Evolutionary conservation across 345 rosid species (phyloP).

Genomic region (Capsella bursapastoris): DNA sequence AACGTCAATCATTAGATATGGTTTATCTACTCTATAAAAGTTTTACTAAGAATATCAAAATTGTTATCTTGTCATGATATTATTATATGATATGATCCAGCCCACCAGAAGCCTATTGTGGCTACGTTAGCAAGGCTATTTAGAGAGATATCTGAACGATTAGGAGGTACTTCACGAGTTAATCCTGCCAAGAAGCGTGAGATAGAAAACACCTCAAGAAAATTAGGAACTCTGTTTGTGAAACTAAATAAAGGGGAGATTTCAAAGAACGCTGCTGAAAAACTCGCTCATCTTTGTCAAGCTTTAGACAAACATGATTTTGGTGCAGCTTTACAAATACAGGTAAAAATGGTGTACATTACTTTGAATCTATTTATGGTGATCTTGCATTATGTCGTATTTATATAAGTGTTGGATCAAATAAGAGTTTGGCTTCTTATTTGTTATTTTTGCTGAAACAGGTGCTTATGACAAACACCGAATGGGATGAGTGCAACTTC

Average conservation of each 20-base stretch:
- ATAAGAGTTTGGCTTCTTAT: not conserved
- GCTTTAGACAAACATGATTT: conserved; percentile 65
- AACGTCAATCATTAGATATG: not conserved
- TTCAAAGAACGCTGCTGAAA: conserved; percentile 52
- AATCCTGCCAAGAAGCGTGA: conserved; percentile 48
- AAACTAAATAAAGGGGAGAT: conserved; percentile 29
- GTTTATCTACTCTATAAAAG: not conserved
- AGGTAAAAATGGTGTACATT: not conserved
- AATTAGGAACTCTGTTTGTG: conserved; percentile 21
- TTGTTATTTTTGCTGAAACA: not conserved
- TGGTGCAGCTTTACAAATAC: conserved; percentile 55
- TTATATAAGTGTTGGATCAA: not conserved
- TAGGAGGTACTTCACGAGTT: conserved; percentile 54
- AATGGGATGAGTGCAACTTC: not conserved
- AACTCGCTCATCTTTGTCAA: not conserved
- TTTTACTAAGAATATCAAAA: not conserved
- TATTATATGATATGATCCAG: conserved; percentile 45
- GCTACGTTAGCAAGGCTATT: conserved; percentile 58
- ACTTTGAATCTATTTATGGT: not conserved
- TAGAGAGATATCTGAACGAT: conserved; percentile 73
- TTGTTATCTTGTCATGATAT: not conserved
- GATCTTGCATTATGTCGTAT: not conserved
- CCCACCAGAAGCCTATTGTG: conserved; percentile 67
- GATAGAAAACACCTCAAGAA: conserved; percentile 27
- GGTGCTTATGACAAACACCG: not conserved